Evolutionary conservation across 2,329 filamentous ascomycete species (phyloP).

Genomic region (Trichothecium sympodiale): DNA sequence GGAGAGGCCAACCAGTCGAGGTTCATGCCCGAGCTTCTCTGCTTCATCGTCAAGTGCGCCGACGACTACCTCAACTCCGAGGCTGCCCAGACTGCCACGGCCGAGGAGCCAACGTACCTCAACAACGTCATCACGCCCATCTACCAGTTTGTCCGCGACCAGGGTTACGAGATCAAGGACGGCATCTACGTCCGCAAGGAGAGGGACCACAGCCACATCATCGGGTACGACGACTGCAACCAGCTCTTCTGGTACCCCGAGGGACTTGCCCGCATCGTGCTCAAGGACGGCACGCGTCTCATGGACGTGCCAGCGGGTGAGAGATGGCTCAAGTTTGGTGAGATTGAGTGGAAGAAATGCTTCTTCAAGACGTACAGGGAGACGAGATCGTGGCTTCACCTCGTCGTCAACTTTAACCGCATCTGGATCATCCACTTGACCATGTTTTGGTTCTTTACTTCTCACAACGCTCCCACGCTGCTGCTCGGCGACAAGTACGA

Average conservation of each 20-base stretch:
- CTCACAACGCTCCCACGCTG: conserved; percentile 79
- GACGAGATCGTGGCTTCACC: conserved; percentile 93
- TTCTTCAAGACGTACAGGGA: conserved; percentile 99
- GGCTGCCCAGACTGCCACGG: conserved; percentile 69
- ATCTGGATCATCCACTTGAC: conserved; percentile 97
- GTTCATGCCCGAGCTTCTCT: conserved; percentile 91
- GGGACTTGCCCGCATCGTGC: conserved; percentile 85
- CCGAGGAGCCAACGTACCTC: conserved; percentile 91
- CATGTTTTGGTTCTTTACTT: conserved; percentile 95
- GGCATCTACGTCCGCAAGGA: conserved; percentile 95
- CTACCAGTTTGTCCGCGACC: conserved; percentile 89
- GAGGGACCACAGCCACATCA: conserved; percentile 81
- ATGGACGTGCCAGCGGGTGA: conserved; percentile 84
- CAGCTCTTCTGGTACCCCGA: conserved; percentile 99
- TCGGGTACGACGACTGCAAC: conserved; percentile 98
- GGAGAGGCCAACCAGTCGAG: conserved; percentile 97
- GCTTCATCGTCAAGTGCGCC: conserved; percentile 99
- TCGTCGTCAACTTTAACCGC: conserved; percentile 97
- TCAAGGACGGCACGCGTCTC: conserved; percentile 89
- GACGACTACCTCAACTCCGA: conserved; percentile 94
- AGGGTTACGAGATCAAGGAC: conserved; percentile 91
- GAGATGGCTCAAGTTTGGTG: conserved; percentile 81
- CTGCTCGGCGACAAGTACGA: conserved; percentile 66
- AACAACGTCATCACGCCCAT: conserved; percentile 92
- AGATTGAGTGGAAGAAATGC: conserved; percentile 95